These are phyloP conservation scores for Babesia divergens DNA, from an alignment of 169 alveolate species.

Conservation along the genomic window DNA sequence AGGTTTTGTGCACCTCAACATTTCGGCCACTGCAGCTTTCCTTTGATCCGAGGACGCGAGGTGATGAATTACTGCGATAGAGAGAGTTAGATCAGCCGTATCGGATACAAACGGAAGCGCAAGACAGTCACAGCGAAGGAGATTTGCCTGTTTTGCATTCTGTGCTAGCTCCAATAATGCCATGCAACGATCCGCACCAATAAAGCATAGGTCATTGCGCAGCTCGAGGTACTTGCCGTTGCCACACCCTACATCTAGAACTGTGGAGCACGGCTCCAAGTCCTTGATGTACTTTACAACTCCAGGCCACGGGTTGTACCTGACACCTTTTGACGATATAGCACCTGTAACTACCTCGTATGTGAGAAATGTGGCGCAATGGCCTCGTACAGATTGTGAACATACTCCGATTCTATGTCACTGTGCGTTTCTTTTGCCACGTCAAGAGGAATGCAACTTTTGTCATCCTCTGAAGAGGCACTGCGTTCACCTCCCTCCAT, in stretches of 20 bases:
- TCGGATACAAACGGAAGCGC: slow-evolving; percentile 29
- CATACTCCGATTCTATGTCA: slow-evolving; percentile 31
- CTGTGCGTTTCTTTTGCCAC: not conserved
- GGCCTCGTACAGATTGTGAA: slow-evolving; percentile 34
- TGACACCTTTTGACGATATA: not conserved
- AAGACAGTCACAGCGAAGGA: slow-evolving; percentile 26
- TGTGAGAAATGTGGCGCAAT: slow-evolving; percentile 63
- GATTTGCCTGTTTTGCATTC: slow-evolving; percentile 43
- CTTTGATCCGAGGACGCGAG: slow-evolving; percentile 20
- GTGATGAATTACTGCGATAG: slow-evolving; percentile 63
- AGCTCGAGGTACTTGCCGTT: slow-evolving; percentile 92
- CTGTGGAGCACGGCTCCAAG: slow-evolving; percentile 82
- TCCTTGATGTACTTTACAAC: slow-evolving; percentile 84
- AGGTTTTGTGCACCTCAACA: slow-evolving; percentile 44
- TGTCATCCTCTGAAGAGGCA: slow-evolving; percentile 7
- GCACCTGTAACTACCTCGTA: slow-evolving; percentile 29
- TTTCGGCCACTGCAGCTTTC: slow-evolving; percentile 30
- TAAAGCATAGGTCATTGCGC: slow-evolving; percentile 62
- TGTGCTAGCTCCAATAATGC: slow-evolving; percentile 77
- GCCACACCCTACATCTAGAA: slow-evolving; percentile 96
- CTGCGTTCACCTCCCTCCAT: not conserved
- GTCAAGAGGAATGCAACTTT: slow-evolving; percentile 26
- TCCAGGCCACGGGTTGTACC: slow-evolving; percentile 97
- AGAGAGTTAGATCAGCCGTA: slow-evolving; percentile 36
- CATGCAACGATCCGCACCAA: slow-evolving; percentile 89